phyloP scores from a whole-genome alignment of 2,329 filamentous ascomycete genomes.

The Sarocladiaceae sp. region DNA sequence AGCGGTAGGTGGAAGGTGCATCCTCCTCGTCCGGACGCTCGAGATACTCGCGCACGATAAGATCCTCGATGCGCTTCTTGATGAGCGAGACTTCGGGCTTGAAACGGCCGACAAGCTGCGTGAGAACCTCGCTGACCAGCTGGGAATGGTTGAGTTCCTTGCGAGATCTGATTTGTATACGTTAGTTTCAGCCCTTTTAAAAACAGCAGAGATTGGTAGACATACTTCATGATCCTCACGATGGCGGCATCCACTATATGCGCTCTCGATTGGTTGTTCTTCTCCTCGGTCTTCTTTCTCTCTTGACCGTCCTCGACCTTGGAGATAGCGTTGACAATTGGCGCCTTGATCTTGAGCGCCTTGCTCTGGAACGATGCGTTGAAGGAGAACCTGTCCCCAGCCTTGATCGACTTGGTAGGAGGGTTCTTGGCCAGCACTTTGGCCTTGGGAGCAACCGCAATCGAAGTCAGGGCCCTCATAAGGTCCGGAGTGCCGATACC shows the following conservation, averaged over 20 bases:
- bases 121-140: slow-evolving; percentile 67
- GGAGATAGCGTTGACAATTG: slow-evolving; percentile 74
- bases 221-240: slow-evolving; percentile 82
- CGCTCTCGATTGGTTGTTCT: slow-evolving; percentile 67
- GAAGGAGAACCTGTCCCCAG: slow-evolving; percentile 75
- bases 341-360: slow-evolving; percentile 83
- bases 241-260: slow-evolving; percentile 73
- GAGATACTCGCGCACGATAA: slow-evolving; percentile 74
- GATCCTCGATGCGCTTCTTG: slow-evolving; percentile 75
- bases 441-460: slow-evolving; percentile 80
- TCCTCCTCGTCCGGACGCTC: slow-evolving; percentile 65
- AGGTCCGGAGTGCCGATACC: slow-evolving; percentile 74
- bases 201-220: slow-evolving; percentile 17
- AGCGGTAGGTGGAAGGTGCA: slow-evolving; percentile 63
- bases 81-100: slow-evolving; percentile 73
- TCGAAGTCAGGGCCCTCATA: slow-evolving; percentile 71
- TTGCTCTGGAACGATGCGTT: slow-evolving; percentile 80
- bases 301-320: slow-evolving; percentile 76
- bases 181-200: slow-evolving; percentile 21
- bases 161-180: slow-evolving; percentile 52
- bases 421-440: slow-evolving; percentile 78
- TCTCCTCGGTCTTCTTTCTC: slow-evolving; percentile 67
- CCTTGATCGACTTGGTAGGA: slow-evolving; percentile 70
- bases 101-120: slow-evolving; percentile 66
- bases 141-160: slow-evolving; percentile 67